These are phyloP conservation scores for Lolium rigidum DNA, from an alignment of 176 grass and related monocot genomes.

Conservation along the genomic window DNA sequence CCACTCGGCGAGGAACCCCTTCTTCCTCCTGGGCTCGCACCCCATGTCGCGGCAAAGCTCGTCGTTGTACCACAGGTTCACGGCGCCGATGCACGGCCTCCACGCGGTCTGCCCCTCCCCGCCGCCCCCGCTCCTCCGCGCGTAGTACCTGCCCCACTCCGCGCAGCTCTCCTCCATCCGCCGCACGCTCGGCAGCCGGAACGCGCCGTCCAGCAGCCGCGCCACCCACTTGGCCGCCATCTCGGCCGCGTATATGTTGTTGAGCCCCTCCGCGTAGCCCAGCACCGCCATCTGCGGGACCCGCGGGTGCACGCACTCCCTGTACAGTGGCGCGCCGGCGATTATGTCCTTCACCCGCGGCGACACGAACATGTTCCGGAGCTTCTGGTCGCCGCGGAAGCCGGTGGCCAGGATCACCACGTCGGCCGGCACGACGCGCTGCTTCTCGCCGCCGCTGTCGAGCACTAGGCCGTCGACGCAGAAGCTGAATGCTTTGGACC, in stretches of 20 bases:
- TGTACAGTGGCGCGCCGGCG: conserved; percentile 56
- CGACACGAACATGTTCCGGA: conserved; percentile 56
- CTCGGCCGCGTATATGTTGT: too few relatives aligned
- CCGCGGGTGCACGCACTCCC: conserved; percentile 75
- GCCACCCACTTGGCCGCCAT: conserved; percentile 71
- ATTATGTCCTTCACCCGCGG: conserved; percentile 46
- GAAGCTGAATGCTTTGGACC: conserved; percentile 39
- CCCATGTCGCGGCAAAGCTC: not conserved
- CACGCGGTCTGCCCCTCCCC: not conserved
- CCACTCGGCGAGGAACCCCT: too few relatives aligned
- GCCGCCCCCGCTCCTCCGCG: conserved; percentile 36
- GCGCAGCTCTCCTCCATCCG: conserved; percentile 56
- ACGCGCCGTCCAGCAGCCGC: conserved; percentile 64
- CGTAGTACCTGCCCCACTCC: conserved; percentile 63
- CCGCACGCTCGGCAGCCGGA: conserved; percentile 55
- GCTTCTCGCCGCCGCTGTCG: not conserved
- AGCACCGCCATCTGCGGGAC: conserved; percentile 59
- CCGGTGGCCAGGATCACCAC: conserved; percentile 74
- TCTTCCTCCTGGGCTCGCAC: too few relatives aligned
- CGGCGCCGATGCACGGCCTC: too few relatives aligned
- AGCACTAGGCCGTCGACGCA: conserved; percentile 58
- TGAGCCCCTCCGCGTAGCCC: too few relatives aligned
- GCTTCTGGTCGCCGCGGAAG: conserved; percentile 69
- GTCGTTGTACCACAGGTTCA: too few relatives aligned
- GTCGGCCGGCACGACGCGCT: conserved; percentile 45